Evolutionary conservation across 2,329 filamentous ascomycete species (phyloP), one percentile per base, ranked within the genome.

Genomic region (Trichoderma oligosporum): DNA sequence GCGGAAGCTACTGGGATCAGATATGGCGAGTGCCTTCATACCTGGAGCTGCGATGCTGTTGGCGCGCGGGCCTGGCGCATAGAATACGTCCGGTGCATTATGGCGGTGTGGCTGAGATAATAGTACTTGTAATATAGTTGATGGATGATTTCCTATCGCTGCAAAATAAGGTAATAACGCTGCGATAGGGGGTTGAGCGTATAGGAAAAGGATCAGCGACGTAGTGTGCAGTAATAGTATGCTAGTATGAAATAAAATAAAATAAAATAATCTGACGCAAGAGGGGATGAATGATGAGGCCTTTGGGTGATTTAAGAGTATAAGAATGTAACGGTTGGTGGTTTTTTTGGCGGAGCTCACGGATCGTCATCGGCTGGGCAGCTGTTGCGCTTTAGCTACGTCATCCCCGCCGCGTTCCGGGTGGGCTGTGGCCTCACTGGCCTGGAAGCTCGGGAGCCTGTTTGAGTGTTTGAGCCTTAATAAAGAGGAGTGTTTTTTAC

Each of bases 81-180:
- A 68, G 91, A 96, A 75, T 97, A 99, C 64, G 94, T 97, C 74
- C 93, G 91, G 84, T 99, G 94, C 93, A 99, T 99, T 57, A 61
- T 77, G 75, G 59, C 52, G 61, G 61, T 61, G 60, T 42, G 55
- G 57, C 52, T 54, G 52, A 41, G 62, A n/a, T n/a, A n/a, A n/a
- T n/a, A n/a, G n/a, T n/a, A n/a, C n/a, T n/a, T n/a, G n/a, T n/a
- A 57, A 54, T 57, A 57, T 60, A 53, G 57, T 36, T n/a, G 8
- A 60, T 49, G 35, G 33, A 53, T 33, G 35, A 31, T 55, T n/a
- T 47, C 14, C 22, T 31, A 36, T 41, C 25, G 36, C 36, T 24
- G 38, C 25, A 57, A 39, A 39, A 24, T 42, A 39, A 22, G 38
- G 24, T 31, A 29, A 52, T 33, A 41, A 41, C 24, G n/a, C 18